Percentiles rank a stretch among this genome's conserved stretches.
phyloP scores from a whole-genome alignment of 495 filamentous ascomycete genomes.

The Echria macrotheca region DNA sequence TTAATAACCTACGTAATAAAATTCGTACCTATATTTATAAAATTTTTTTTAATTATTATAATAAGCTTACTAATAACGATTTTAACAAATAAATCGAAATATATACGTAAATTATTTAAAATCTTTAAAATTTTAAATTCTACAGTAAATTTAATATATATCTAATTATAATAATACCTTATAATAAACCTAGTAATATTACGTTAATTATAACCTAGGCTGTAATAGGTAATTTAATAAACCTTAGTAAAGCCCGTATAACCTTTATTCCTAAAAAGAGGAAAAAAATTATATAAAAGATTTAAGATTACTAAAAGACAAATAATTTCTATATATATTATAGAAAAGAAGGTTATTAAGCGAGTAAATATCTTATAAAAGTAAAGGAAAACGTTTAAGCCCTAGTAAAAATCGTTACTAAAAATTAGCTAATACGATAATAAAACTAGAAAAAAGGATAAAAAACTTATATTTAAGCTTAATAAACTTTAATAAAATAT shows the following conservation, averaged over 20 bases:
- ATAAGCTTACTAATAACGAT: no score
- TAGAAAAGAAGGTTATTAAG: not conserved
- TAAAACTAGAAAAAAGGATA: not conserved
- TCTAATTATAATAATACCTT: no score
- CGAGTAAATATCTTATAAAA: not conserved
- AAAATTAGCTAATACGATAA: not conserved
- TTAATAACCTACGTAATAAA: no score
- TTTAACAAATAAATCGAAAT: no score
- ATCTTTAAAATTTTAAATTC: slow-evolving; percentile 1
- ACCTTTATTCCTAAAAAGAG: no score
- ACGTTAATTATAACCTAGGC: not conserved
- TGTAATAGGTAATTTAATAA: not conserved
- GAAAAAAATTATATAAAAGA: no score
- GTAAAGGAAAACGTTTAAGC: not conserved
- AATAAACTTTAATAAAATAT: not conserved
- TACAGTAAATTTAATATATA: not conserved
- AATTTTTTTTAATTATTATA: no score
- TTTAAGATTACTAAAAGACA: no score
- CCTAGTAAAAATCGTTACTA: not conserved
- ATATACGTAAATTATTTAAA: no score
- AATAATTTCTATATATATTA: no score
- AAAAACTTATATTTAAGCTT: no score
- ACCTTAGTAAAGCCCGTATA: not conserved
- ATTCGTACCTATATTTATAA: no score
- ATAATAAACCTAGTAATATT: not conserved